A percentile compares a stretch with the other conserved stretches of the same genome.
phyloP scores from a whole-genome alignment of 805 yeast species.

The Pichia eremophila region DNA sequence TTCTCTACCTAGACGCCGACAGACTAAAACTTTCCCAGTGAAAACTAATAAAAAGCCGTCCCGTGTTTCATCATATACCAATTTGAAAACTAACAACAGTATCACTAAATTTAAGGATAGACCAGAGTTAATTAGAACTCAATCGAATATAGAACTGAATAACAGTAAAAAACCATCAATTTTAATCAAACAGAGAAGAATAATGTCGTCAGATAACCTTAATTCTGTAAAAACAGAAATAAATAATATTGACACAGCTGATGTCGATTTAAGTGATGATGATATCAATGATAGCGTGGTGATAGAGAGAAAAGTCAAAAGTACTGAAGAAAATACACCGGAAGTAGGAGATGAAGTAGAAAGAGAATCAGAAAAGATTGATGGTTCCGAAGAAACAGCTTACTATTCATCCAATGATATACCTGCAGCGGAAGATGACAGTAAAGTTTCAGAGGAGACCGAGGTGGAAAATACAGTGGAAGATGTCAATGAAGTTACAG shows the following conservation, averaged over 20 bases:
- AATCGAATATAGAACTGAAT: neutral
- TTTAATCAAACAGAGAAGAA: neutral
- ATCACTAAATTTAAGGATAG: constrained; percentile 10
- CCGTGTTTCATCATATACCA: constrained; percentile 27
- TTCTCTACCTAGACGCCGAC: constrained; percentile 15
- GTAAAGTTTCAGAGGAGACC: too few relatives aligned
- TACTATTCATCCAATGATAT: too few relatives aligned
- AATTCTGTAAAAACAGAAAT: too few relatives aligned
- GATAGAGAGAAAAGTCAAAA: too few relatives aligned
- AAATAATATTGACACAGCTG: neutral
- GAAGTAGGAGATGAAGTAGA: too few relatives aligned
- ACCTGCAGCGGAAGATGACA: too few relatives aligned
- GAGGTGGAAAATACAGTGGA: too few relatives aligned
- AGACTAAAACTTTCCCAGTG: constrained; percentile 26
- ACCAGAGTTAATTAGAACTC: constrained; percentile 7
- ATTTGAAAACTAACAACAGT: constrained; percentile 13
- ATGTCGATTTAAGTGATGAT: neutral
- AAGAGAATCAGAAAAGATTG: too few relatives aligned
- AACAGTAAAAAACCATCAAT: neutral
- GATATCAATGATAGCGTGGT: neutral
- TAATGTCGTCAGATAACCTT: neutral
- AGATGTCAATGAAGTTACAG: too few relatives aligned
- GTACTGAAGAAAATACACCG: too few relatives aligned
- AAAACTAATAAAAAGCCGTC: constrained; percentile 18
- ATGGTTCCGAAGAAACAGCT: too few relatives aligned